Evolutionary conservation across 192 early-diverging fungal species (phyloP), one percentile per base, ranked within the genome.

Genomic region (Rhizophagus sp.): DNA sequence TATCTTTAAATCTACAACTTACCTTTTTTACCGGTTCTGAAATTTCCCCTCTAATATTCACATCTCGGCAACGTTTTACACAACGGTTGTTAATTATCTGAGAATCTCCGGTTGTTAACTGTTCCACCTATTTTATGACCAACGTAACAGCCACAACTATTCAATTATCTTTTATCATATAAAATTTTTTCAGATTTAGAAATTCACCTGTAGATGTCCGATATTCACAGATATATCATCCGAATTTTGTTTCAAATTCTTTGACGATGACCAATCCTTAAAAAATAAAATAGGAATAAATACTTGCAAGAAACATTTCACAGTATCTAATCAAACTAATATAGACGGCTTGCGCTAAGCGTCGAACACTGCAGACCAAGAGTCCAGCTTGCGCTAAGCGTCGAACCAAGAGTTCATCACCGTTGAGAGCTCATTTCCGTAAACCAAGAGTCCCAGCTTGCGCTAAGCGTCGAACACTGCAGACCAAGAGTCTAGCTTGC

Each of bases 391-490:
- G 17, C 30, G 17, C 74, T 36, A 47, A 61, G 24, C 30, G 65
- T 67, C 30, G 24, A 67, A 67, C 62, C 62, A 63, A 63, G 62
- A 63, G 62, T 63, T 63, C 62, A 24, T 63, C 13, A 63, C 62
- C 13, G 62, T 13, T 63, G 62, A 13, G 36, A 39, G 36, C 36
- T 39, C 36, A 39, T 39, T 39, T 39, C 36, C 36, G 36, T 39
- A 39, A 39, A 39, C 36, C 36, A 39, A 63, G 62, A 76, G 75
- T 76, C 75, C 49, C 49, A 76, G 62, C 75, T 76, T 76, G 75
- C 75, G 27, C 61, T 75, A 61, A 76, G 75, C 25, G 75, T 76
- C 75, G 75, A 76, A 76, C 74, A 62, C 57, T 62, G 74, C n/a
- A 62, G 30, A 75, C 74, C 30, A 75, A 75, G 52, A 75, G 57